phyloP scores from a whole-genome alignment of 208 protist genomes.

The Trypanosoma grayi region DNA sequence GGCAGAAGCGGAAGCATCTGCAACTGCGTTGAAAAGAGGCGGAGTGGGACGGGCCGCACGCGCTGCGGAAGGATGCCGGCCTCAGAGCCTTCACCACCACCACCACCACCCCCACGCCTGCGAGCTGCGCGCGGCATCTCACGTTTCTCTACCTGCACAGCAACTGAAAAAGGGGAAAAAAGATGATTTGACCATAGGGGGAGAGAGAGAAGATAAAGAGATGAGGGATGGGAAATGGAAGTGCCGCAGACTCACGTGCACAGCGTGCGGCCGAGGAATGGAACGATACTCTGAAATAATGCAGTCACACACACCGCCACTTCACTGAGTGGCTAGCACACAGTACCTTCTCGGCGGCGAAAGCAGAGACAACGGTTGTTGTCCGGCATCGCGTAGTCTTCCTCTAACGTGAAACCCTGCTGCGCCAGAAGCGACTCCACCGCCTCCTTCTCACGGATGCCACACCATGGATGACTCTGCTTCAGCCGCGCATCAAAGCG shows the following conservation, averaged over 20 bases:
- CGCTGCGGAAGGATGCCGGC: no score
- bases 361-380: conserved; percentile 26
- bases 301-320: no score
- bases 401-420: conserved; percentile 13
- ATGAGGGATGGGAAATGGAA: conserved; percentile 4
- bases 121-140: not conserved
- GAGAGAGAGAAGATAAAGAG: conserved; percentile 8
- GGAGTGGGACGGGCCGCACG: not conserved
- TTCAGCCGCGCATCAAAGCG: conserved; percentile 16
- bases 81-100: no score
- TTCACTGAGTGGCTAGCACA: not conserved
- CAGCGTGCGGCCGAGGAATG: no score
- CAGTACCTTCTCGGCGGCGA: not conserved
- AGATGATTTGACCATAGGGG: no score
- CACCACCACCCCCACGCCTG: not conserved
- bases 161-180: no score
- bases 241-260: no score
- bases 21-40: not conserved
- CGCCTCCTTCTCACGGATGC: conserved; percentile 16
- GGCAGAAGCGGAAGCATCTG: not conserved
- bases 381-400: conserved; percentile 24
- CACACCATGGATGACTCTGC: not conserved
- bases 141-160: no score
- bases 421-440: conserved; percentile 4
- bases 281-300: no score